Base-by-base conservation (phyloP, 169 alveolate species). In the Plasmodium malariae region DNA sequence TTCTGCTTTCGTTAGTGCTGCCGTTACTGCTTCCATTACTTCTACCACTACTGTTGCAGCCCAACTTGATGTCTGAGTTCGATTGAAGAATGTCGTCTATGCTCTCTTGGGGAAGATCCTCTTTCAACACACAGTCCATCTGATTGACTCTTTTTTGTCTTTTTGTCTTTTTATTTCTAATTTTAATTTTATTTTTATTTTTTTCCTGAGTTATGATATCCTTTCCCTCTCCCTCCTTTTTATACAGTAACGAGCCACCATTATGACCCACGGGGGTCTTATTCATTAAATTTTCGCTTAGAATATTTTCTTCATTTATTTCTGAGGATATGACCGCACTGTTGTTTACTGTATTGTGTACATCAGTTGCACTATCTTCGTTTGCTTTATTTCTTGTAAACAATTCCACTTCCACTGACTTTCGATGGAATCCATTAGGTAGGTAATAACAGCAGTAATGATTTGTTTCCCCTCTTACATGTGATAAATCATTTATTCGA, bases 51-150 rank as follows among this genome's bases (percentile, higher is more conserved):
- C 11, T 45, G n/a, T 3, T 45, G 55, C 21, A 12, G 11, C 55
- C 1, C 17, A 12, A 17, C 14, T 0, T 45, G 55, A 12, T 45
- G 55, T n/a, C n/a, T n/a, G n/a, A n/a, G 19, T 40, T 69, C 26
- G 14, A 19, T 32, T 26, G 17, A n/a, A 69, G 43, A 14, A 69
- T 69, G 43, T 19, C 43, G 24, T 69, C 83, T 26, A 69, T 48
- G 34, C 83, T 26, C 2, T 69, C 85, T 59, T 45, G 49, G 0
- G 85, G 85, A 9, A 71, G 12, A 0, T 71, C 85, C 1, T 71
- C 85, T 34, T 48, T 48, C 54, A 71, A 71, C n/a, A 71, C 26
- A 34, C 51, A 48, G n/a, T 59, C 67, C 28, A 24, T 1, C 7
- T 4, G 12, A 36, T 26, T 54, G 6, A 9, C 62, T 21, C 17